Conservation (phyloP, 768 basidiomycete genomes). For the Mycena vulgaris region DNA sequence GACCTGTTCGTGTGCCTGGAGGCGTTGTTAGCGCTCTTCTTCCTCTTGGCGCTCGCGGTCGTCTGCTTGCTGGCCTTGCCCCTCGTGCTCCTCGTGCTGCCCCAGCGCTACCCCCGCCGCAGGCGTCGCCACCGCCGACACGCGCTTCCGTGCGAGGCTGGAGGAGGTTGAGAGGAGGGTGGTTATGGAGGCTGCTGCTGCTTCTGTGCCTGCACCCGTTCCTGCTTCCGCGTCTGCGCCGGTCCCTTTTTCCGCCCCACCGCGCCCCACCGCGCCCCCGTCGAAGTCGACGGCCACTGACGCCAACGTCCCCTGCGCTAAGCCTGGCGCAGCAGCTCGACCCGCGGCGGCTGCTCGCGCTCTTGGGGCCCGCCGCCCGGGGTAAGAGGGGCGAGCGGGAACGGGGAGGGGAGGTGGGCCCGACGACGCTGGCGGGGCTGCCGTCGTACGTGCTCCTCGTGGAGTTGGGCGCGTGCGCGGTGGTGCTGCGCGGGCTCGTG, state of each 20-base stretch:
- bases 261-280: too few relatives aligned
- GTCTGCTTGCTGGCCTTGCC: too few relatives aligned
- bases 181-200: slow-evolving; percentile 37
- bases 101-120: too few relatives aligned
- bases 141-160: slow-evolving; percentile 37
- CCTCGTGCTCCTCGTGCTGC: too few relatives aligned
- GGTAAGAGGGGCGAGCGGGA: not conserved
- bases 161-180: slow-evolving; percentile 43
- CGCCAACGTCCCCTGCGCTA: too few relatives aligned
- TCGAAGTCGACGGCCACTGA: too few relatives aligned
- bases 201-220: not conserved
- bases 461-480: slow-evolving; percentile 61
- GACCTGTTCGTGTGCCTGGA: too few relatives aligned
- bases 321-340: slow-evolving; percentile 26
- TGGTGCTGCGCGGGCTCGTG: slow-evolving; percentile 56
- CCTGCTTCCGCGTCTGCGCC: not conserved
- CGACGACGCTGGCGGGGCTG: slow-evolving; percentile 46
- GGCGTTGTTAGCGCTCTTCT: too few relatives aligned
- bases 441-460: slow-evolving; percentile 63
- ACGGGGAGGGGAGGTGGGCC: slow-evolving; percentile 25
- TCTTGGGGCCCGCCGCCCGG: slow-evolving; percentile 18
- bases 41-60: too few relatives aligned
- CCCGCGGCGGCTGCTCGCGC: slow-evolving; percentile 32
- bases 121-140: too few relatives aligned
- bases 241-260: not conserved